phyloP scores from a whole-genome alignment of 805 yeast species.

The Hanseniaspora thailandica region DNA sequence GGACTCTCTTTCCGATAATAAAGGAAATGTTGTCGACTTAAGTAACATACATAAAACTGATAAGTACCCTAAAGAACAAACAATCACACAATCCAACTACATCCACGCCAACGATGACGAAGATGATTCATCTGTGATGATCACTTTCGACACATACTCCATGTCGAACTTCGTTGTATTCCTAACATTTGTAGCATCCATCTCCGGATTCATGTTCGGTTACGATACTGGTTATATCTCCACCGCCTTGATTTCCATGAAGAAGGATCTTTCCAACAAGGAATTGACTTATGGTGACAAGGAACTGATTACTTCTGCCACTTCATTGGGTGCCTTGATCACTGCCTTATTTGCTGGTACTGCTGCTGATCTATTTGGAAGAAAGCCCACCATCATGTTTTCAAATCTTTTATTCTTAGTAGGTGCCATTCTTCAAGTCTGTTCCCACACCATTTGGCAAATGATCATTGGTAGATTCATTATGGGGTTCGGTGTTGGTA shows the following conservation, averaged over 20 bases:
- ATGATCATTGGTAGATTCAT: slow-evolving; percentile 86
- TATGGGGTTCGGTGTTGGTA: slow-evolving; percentile 94
- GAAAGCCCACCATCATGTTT: slow-evolving; percentile 71
- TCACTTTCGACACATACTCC: slow-evolving; percentile 36
- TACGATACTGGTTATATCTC: slow-evolving; percentile 97
- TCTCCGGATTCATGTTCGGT: slow-evolving; percentile 94
- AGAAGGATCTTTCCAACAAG: slow-evolving; percentile 55
- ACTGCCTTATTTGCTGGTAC: slow-evolving; percentile 72
- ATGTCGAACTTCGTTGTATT: slow-evolving; percentile 55
- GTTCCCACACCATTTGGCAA: slow-evolving; percentile 70
- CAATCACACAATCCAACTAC: background rate
- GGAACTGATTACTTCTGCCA: slow-evolving; percentile 86
- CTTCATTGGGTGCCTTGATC: slow-evolving; percentile 83
- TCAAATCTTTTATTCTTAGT: slow-evolving; percentile 72
- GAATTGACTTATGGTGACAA: slow-evolving; percentile 62
- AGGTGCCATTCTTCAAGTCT: slow-evolving; percentile 79
- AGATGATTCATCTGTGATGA: slow-evolving; percentile 38
- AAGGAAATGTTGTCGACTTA: slow-evolving; percentile 18
- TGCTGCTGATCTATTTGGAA: slow-evolving; percentile 70
- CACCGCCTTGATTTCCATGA: slow-evolving; percentile 77
- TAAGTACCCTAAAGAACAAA: slow-evolving; percentile 7
- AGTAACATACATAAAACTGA: slow-evolving; percentile 16
- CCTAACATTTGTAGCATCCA: slow-evolving; percentile 66
- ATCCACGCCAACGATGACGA: slow-evolving; percentile 36
- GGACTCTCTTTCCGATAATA: slow-evolving; percentile 23